These are phyloP conservation scores for Clonostachys sp. DNA, from an alignment of 2,329 filamentous ascomycete genomes.

Conservation along the genomic window DNA sequence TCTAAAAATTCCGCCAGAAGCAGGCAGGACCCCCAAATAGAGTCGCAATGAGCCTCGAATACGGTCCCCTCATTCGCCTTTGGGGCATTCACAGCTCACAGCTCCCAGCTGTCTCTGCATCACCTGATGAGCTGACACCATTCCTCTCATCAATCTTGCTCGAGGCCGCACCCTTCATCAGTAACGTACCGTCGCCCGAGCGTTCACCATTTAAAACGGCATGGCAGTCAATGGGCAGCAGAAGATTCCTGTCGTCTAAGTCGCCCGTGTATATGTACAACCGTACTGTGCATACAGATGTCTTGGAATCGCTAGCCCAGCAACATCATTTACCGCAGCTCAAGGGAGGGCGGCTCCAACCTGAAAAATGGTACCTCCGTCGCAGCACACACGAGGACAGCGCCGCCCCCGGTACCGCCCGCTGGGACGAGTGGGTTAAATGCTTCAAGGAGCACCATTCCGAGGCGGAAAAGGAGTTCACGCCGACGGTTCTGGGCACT, in stretches of 20 bases:
- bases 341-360: slow-evolving; percentile 5
- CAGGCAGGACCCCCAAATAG: neutral
- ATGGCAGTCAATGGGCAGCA: slow-evolving; percentile 48
- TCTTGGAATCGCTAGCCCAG: slow-evolving; percentile 31
- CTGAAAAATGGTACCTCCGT: slow-evolving; percentile 61
- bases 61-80: slow-evolving; percentile 47
- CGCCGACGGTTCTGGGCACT: slow-evolving; percentile 26
- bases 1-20: neutral
- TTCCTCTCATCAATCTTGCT: slow-evolving; percentile 48
- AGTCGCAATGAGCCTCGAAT: slow-evolving; percentile 11
- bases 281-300: slow-evolving; percentile 37
- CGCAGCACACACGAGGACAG: slow-evolving; percentile 56
- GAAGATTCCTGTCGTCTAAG: slow-evolving; percentile 40
- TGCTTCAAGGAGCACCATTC: slow-evolving; percentile 49
- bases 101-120: slow-evolving; percentile 35
- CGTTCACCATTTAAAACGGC: slow-evolving; percentile 10
- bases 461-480: slow-evolving; percentile 32
- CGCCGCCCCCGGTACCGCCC: slow-evolving; percentile 46
- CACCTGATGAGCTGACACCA: slow-evolving; percentile 35
- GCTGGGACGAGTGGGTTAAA: slow-evolving; percentile 58
- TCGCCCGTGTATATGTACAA: slow-evolving; percentile 50
- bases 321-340: slow-evolving; percentile 19
- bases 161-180: slow-evolving; percentile 58
- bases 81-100: slow-evolving; percentile 43
- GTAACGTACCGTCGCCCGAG: slow-evolving; percentile 40